phyloP scores from a whole-genome alignment of 805 yeast species.

The Pichia membranifaciens region DNA sequence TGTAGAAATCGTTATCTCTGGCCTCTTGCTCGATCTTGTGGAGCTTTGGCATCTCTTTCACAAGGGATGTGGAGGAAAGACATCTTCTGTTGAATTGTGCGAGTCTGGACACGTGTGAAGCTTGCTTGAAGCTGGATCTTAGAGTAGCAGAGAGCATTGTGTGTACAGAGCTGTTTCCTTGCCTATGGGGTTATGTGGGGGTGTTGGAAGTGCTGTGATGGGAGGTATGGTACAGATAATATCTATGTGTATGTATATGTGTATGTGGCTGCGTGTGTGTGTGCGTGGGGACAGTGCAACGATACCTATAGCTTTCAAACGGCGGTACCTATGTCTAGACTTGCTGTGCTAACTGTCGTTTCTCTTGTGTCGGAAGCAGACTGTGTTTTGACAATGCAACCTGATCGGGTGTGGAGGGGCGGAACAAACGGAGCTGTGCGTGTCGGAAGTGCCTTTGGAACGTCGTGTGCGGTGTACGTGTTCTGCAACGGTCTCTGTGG shows the following conservation, averaged over 20 bases:
- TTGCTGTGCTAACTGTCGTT: too few relatives aligned
- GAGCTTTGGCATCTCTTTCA: conserved; percentile 14
- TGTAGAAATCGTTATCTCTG: conserved; percentile 28
- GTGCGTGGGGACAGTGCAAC: not conserved
- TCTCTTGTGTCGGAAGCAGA: too few relatives aligned
- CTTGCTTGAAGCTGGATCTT: conserved; percentile 8
- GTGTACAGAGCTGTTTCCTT: not conserved
- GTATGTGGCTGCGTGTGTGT: not conserved
- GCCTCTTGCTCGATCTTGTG: conserved; percentile 23
- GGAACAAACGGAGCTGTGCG: too few relatives aligned
- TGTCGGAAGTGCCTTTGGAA: too few relatives aligned
- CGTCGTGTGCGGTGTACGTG: too few relatives aligned
- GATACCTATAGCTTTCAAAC: too few relatives aligned
- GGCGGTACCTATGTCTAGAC: too few relatives aligned
- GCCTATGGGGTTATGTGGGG: not conserved
- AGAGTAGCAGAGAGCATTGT: conserved; percentile 14
- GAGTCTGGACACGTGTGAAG: conserved; percentile 7
- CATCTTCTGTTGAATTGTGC: conserved; percentile 2
- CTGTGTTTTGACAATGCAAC: too few relatives aligned
- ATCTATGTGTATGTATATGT: not conserved
- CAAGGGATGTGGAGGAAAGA: conserved; percentile 5
- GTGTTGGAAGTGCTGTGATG: too few relatives aligned
- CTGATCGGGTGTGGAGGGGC: too few relatives aligned
- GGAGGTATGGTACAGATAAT: too few relatives aligned
- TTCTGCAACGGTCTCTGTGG: too few relatives aligned